Conservation (phyloP, 2,329 filamentous ascomycete species). For the Aspergillus novoparasiticus region DNA sequence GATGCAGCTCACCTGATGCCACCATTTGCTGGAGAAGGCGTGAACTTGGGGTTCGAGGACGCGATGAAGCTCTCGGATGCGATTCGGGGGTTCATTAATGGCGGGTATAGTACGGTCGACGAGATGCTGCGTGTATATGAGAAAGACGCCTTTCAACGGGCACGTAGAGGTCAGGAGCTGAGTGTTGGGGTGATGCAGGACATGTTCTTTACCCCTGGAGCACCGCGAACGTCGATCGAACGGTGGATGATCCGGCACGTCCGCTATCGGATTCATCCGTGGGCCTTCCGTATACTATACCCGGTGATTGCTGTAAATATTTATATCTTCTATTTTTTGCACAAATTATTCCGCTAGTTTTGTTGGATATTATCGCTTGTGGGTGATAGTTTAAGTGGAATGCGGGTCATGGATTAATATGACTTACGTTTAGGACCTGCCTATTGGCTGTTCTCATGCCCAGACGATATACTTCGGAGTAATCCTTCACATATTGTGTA, state of each 20-base stretch:
- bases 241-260: not conserved
- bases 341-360: not conserved
- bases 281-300: not conserved
- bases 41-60: constrained; percentile 31
- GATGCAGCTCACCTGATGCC: constrained; percentile 35
- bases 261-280: not conserved
- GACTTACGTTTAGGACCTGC: too few relatives aligned
- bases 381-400: too few relatives aligned
- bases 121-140: not conserved
- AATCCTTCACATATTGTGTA: too few relatives aligned
- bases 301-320: not conserved
- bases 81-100: not conserved
- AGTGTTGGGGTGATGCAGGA: not conserved
- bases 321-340: not conserved
- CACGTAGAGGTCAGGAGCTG: not conserved
- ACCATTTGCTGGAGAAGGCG: constrained; percentile 33
- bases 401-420: too few relatives aligned
- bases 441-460: too few relatives aligned
- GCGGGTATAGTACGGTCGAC: not conserved
- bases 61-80: constrained; percentile 18
- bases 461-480: too few relatives aligned
- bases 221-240: not conserved
- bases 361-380: not conserved
- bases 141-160: not conserved
- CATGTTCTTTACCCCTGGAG: not conserved